phyloP scores from a whole-genome alignment of 192 early-diverging fungal species.

The Mortierella alpina region DNA sequence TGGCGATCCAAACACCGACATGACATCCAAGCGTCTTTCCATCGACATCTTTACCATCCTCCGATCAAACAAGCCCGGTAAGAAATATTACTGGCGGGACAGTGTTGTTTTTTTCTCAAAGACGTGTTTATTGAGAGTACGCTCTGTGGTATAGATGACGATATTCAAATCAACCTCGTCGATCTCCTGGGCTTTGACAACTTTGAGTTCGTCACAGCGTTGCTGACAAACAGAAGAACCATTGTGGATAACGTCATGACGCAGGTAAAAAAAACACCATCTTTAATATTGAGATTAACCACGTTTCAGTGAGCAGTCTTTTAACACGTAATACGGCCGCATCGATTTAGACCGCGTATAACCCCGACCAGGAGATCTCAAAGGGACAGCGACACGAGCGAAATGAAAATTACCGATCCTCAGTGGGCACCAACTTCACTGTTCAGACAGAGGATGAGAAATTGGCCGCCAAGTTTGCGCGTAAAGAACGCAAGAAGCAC shows the following conservation, averaged over 20 bases:
- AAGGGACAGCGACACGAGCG: conserved; percentile 25
- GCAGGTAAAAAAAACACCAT: conserved; percentile 43
- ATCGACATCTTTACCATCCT: conserved; percentile 78
- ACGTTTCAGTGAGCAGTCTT: background rate
- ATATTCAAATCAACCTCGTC: conserved; percentile 73
- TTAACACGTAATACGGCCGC: background rate
- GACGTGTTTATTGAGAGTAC: background rate
- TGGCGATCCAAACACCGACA: conserved; percentile 46
- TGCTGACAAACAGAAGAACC: conserved; percentile 65
- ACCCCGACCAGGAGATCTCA: conserved; percentile 14
- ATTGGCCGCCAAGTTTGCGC: conserved; percentile 63
- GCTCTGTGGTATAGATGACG: conserved; percentile 53
- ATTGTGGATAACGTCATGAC: conserved; percentile 74
- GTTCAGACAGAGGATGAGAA: conserved; percentile 73
- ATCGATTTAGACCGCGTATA: conserved; percentile 40
- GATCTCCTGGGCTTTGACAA: conserved; percentile 81
- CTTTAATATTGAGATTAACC: background rate
- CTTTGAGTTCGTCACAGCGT: conserved; percentile 72
- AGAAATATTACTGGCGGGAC: background rate
- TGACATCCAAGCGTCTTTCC: conserved; percentile 69
- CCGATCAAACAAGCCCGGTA: conserved; percentile 65
- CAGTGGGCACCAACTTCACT: conserved; percentile 72
- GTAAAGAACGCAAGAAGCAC: conserved; percentile 77
- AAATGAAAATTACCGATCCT: conserved; percentile 53
- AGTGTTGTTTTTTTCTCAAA: background rate